Base-by-base conservation (phyloP, 139 green algal species). In the Chlorella sp. region DNA sequence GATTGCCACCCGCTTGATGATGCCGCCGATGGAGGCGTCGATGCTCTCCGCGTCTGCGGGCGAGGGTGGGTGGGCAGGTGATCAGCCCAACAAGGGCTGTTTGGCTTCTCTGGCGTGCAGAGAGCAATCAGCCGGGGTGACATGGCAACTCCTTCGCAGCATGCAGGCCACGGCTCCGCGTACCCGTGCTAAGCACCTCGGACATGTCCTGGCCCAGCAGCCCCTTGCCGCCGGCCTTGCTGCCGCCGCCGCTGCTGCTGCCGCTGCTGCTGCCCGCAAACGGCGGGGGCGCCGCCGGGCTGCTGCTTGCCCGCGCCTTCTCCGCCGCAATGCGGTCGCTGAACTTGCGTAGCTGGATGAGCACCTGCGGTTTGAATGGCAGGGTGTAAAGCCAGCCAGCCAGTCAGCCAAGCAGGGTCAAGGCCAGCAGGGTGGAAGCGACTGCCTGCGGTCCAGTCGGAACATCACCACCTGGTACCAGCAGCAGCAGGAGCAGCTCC, bases 311-410 rank as follows among this genome's bases (percentile, higher is more conserved):
- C 73, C 30, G 67, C 9, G 39, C 32, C 28, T 32, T 36, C 36
- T 69, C 71, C 47, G 38, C 75, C 74, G 51, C 51, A 15, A 60
- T 60, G 51, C 55, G 62, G 47, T 93, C 82, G 64, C 90, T 90
- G 87, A 97, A 97, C n/a, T 89, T 89, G 17, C 88, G 83, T 51
- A 97, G 89, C 89, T 96, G 91, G 68, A 96, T 96, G 6, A 92
- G 68, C n/a, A 96, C 91, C 92, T 97, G 91, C n/a, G n/a, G n/a
- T n/a, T n/a, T n/a, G n/a, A n/a, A n/a, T 78, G 84, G 41, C 30
- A 39, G 51, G 34, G 36, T 20, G 36, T 36, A 15, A 51, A 2
- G 47, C 13, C 21, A 25, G 44, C 3, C 25, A 60, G 51, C n/a
- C n/a, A n/a, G n/a, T n/a, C n/a, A n/a, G n/a, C n/a, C n/a, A n/a